Percentiles rank a stretch among this genome's conserved stretches.
Conservation (phyloP, 2,329 filamentous ascomycete species). For the Diaporthe citri region DNA sequence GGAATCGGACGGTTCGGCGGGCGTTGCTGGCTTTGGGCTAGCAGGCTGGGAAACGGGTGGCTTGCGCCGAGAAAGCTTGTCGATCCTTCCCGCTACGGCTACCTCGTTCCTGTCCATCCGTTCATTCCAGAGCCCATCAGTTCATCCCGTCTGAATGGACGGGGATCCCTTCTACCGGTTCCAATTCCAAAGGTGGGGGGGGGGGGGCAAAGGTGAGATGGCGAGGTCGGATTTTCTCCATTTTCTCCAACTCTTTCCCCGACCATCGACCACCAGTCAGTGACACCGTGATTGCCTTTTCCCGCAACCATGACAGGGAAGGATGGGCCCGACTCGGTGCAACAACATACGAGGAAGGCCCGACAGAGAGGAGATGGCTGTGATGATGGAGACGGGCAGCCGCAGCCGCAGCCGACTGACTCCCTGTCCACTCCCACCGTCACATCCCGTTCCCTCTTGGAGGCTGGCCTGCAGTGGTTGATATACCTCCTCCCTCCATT, state of each 20-base stretch:
- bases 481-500: not conserved
- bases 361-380: conserved; percentile 5
- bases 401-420: not conserved
- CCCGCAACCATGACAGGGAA: not conserved
- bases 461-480: too few species aligned
- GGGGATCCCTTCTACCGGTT: not conserved
- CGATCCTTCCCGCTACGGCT: conserved; percentile 4
- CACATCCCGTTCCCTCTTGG: not conserved
- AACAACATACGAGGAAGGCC: conserved; percentile 23
- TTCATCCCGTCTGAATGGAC: not conserved
- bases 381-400: not conserved
- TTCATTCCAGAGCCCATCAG: not conserved
- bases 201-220: not conserved
- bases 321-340: conserved; percentile 7
- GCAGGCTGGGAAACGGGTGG: not conserved
- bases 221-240: conserved; percentile 3
- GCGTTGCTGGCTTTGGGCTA: not conserved
- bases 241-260: conserved; percentile 8
- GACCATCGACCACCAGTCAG: not conserved
- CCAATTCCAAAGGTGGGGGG: not conserved
- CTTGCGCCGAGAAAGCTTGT: conserved; percentile 15
- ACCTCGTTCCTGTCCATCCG: not conserved
- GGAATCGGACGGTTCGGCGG: conserved; percentile 1
- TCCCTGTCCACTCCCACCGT: not conserved
- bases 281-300: not conserved